A percentile compares a stretch with the other conserved stretches of the same genome.
Conservation (phyloP, 2,329 filamentous ascomycete species). For the Fusarium foetens region DNA sequence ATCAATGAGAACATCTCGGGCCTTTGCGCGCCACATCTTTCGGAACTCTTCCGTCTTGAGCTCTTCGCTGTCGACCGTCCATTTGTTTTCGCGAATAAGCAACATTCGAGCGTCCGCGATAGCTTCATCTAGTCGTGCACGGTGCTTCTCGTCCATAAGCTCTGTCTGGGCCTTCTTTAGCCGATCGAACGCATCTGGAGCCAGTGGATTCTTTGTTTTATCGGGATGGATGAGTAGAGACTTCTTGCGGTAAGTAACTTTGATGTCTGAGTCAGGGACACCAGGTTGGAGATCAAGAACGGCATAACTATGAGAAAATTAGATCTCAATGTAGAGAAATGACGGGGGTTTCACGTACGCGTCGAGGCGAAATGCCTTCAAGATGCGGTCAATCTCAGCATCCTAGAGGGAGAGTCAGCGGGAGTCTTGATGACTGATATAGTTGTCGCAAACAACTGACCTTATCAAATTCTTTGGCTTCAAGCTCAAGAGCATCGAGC, state of each 20-base stretch:
- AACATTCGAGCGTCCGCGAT: constrained; percentile 97
- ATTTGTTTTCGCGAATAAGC: constrained; percentile 92
- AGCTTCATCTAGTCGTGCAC: constrained; percentile 86
- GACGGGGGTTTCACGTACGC: constrained; percentile 54
- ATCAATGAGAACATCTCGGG: constrained; percentile 88
- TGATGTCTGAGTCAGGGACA: constrained; percentile 96
- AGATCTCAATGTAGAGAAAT: neutral
- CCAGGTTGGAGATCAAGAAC: constrained; percentile 96
- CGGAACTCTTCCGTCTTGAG: constrained; percentile 85
- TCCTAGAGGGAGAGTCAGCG: constrained; percentile 66
- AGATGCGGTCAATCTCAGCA: constrained; percentile 93
- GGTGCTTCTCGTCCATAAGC: constrained; percentile 93
- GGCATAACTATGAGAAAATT: constrained; percentile 72
- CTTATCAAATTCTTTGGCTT: constrained; percentile 92
- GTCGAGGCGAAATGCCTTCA: constrained; percentile 84
- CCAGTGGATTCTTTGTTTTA: constrained; percentile 90
- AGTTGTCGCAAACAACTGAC: constrained; percentile 57
- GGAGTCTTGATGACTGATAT: constrained; percentile 4
- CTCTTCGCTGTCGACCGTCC: constrained; percentile 88
- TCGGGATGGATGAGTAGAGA: constrained; percentile 99
- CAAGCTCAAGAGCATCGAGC: constrained; percentile 81
- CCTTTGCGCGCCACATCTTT: constrained; percentile 88
- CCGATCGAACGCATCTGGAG: constrained; percentile 95
- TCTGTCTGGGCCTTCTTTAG: constrained; percentile 93
- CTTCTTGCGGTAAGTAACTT: constrained; percentile 91